Conservation (phyloP, 2,329 filamentous ascomycete genomes). For the Aureobasidium sp. region DNA sequence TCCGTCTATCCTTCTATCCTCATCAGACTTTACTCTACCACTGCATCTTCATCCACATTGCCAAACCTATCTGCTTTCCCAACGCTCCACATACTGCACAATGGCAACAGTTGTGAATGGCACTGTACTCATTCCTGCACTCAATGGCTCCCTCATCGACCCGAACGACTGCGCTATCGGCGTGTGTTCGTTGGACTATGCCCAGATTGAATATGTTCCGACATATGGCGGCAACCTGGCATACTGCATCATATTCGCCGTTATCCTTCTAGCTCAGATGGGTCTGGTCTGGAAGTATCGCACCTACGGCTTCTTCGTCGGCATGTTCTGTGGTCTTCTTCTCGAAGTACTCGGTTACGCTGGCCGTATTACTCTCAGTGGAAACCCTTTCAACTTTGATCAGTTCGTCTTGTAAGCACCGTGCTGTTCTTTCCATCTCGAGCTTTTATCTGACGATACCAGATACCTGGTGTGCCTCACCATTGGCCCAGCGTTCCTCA, state of each 20-base stretch:
- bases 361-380: conserved; percentile 45
- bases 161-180: conserved; percentile 18
- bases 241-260: conserved; percentile 43
- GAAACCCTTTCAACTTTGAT: conserved; percentile 41
- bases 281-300: conserved; percentile 41
- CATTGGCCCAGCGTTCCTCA: conserved; percentile 48
- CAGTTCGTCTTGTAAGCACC: conserved; percentile 43
- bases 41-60: background rate
- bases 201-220: conserved; percentile 46
- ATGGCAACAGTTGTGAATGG: conserved; percentile 7
- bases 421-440: background rate
- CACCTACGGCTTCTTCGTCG: conserved; percentile 49
- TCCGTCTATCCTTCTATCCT: background rate
- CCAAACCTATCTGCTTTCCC: background rate
- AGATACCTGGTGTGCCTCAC: conserved; percentile 48
- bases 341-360: conserved; percentile 49
- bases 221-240: conserved; percentile 43
- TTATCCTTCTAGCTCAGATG: conserved; percentile 41
- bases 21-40: background rate
- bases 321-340: conserved; percentile 39
- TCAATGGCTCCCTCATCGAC: conserved; percentile 9
- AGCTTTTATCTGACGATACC: conserved; percentile 13
- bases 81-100: background rate
- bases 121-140: background rate
- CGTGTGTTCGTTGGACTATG: conserved; percentile 24